phyloP scores from a whole-genome alignment of 177 flowering plant species.

The Tripterygium wilfordii region DNA sequence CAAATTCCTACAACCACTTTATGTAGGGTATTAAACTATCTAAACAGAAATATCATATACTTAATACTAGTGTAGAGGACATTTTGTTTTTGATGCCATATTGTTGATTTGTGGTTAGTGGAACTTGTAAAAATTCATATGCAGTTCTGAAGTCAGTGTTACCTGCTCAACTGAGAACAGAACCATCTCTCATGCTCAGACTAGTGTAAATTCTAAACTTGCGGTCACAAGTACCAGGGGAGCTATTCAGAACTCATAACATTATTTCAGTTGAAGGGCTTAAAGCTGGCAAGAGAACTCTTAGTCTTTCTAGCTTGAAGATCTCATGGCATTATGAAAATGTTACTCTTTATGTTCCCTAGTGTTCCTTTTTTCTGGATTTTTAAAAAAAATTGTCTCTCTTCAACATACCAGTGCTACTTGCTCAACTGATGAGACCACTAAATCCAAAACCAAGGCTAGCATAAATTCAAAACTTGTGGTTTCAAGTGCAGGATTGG shows the following conservation, averaged over 20 bases:
- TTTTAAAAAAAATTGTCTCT: too few relatives aligned
- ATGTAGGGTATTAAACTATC: too few relatives aligned
- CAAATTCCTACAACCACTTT: too few relatives aligned
- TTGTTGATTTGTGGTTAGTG: neutral
- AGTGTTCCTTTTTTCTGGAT: too few relatives aligned
- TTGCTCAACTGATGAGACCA: too few relatives aligned
- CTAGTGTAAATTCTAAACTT: slow-evolving; percentile 20
- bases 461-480: too few relatives aligned
- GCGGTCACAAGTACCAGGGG: slow-evolving; percentile 12
- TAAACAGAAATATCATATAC: too few relatives aligned
- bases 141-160: slow-evolving; percentile 26
- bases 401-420: too few relatives aligned
- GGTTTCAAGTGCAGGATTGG: too few relatives aligned
- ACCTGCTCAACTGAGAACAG: slow-evolving; percentile 19
- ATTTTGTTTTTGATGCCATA: neutral
- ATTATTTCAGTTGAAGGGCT: slow-evolving; percentile 16
- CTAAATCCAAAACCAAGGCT: too few relatives aligned
- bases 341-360: too few relatives aligned
- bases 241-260: slow-evolving; percentile 18
- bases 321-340: slow-evolving; percentile 28
- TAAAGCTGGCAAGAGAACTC: slow-evolving; percentile 21
- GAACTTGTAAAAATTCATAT: slow-evolving; percentile 2
- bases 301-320: slow-evolving; percentile 31
- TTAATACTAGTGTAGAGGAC: too few relatives aligned
- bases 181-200: slow-evolving; percentile 14